Evolutionary conservation across 2,329 filamentous ascomycete species (phyloP).

Genomic region (Paramyrothecium sp.): DNA sequence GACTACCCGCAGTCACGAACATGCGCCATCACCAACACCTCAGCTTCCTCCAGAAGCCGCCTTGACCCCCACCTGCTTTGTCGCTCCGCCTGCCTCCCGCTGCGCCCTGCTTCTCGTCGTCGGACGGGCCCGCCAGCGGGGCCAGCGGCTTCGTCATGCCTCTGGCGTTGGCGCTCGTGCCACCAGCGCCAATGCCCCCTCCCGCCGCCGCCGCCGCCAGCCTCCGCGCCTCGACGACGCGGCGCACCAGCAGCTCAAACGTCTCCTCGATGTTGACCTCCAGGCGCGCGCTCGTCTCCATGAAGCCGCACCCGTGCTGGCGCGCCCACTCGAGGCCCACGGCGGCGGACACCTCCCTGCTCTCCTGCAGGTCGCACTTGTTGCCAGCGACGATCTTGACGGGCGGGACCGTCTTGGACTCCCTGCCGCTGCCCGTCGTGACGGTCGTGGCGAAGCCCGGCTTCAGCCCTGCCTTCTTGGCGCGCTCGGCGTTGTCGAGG

Average conservation of each 20-base stretch:
- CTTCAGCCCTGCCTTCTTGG: slow-evolving; percentile 40
- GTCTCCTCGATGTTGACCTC: slow-evolving; percentile 91
- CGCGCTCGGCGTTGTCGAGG: slow-evolving; percentile 59
- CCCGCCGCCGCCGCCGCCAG: slow-evolving; percentile 49
- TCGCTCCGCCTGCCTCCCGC: slow-evolving; percentile 43
- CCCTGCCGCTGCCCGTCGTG: slow-evolving; percentile 24
- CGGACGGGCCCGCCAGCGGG: slow-evolving; percentile 42
- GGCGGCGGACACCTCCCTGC: slow-evolving; percentile 66
- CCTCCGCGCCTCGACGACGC: slow-evolving; percentile 57
- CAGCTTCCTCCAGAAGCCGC: slow-evolving; percentile 55
- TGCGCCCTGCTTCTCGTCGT: slow-evolving; percentile 44
- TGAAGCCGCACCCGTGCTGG: slow-evolving; percentile 73
- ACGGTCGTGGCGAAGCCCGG: slow-evolving; percentile 21
- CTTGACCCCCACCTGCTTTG: slow-evolving; percentile 38
- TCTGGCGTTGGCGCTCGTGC: slow-evolving; percentile 41
- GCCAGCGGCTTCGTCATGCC: slow-evolving; percentile 59
- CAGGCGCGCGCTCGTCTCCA: slow-evolving; percentile 82
- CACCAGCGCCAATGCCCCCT: no score
- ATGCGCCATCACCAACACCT: slow-evolving; percentile 51
- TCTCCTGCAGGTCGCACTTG: slow-evolving; percentile 78
- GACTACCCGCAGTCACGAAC: no score
- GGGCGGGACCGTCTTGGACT: slow-evolving; percentile 59
- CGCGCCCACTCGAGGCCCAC: slow-evolving; percentile 77
- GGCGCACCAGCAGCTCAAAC: slow-evolving; percentile 67
- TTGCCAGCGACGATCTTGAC: slow-evolving; percentile 84